Evolutionary conservation across 306 rosid genomes (phyloP), one percentile per base, ranked within the genome.

Genomic region (Ammopiptanthus mongolicus): DNA sequence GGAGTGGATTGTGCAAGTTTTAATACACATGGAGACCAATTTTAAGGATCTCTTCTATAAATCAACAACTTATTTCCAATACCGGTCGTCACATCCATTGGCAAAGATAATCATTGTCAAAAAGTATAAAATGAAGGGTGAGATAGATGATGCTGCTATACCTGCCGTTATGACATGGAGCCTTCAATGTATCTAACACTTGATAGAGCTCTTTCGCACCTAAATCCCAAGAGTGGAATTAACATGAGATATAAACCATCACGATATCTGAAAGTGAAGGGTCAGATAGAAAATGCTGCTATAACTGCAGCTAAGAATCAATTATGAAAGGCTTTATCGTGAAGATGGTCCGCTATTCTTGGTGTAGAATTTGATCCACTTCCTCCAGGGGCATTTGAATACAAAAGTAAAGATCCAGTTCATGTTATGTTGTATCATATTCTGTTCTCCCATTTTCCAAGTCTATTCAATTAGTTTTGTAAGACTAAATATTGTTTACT

Each of bases 371-470:
- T 96, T 77, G 97, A 96, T 61, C 85, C 78, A 51, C 90, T 85
- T 85, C 99, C 99, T 74, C 99, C 98, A 8, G 97, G 93, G 76
- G 97, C 98, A 74, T 96, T 96, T 74, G 98, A 96, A 79, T 74
- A 75, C 63, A 90, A 86, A 31, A 76, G 62, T 52, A 80, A 80
- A 67, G 83, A 86, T 80, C 88, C 91, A 57, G 73, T 83, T 73
- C 88, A 74, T 41, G 99, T 97, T 95, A 81, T 34, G 86, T 79
- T 69, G 34, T 70, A 55, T 36, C 18, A 28, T 74, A 41, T 60
- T 21, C 11, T 17, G n/a, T 36, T 71, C 41, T 53, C 64, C 3
- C 3, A 0, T 48, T 13, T 50, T 46, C 39, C 18, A 50, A 22
- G 3, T 74, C 53, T 21, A 23, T 80, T 69, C 60, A 70, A 36